phyloP scores from a whole-genome alignment of 192 early-diverging fungal species.

The Coemansia sp. region DNA sequence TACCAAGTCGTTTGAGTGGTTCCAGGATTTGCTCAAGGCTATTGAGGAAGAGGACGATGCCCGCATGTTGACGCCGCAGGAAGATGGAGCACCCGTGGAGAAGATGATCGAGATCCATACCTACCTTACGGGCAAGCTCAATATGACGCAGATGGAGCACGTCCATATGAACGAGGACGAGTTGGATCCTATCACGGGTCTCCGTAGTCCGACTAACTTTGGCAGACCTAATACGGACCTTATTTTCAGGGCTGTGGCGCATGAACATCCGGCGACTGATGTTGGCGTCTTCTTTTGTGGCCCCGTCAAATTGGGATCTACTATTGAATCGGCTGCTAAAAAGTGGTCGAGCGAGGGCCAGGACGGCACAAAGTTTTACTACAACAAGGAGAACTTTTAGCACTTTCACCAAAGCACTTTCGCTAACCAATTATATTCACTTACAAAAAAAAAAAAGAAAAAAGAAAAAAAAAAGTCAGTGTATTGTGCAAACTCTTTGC shows the following conservation, averaged over 20 bases:
- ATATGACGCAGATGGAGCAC: constrained; percentile 57
- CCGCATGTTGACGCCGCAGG: constrained; percentile 17
- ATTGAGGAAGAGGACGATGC: constrained; percentile 74
- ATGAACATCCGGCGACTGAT: constrained; percentile 69
- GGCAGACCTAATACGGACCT: constrained; percentile 77
- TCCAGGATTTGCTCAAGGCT: constrained; percentile 77
- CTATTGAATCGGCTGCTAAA: constrained; percentile 63
- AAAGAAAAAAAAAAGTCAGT: too few relatives aligned
- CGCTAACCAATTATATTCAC: too few relatives aligned
- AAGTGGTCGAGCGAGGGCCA: constrained; percentile 60
- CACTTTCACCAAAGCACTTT: too few relatives aligned
- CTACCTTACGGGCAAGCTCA: constrained; percentile 71
- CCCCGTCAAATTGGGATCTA: constrained; percentile 64
- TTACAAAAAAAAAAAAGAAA: too few relatives aligned
- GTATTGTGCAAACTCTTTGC: too few relatives aligned
- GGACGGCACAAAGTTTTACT: constrained; percentile 71
- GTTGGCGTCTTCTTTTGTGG: constrained; percentile 90
- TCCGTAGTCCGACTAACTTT: constrained; percentile 72
- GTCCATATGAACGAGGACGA: constrained; percentile 57
- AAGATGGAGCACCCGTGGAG: constrained; percentile 25
- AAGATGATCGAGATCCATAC: constrained; percentile 77
- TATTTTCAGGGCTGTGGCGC: constrained; percentile 65
- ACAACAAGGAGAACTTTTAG: constrained; percentile 67
- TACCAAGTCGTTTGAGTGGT: constrained; percentile 85
- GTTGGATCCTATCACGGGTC: constrained; percentile 68